These are phyloP conservation scores for Alternaria incomplexa DNA, from an alignment of 2,329 filamentous ascomycete species.

Conservation along the genomic window DNA sequence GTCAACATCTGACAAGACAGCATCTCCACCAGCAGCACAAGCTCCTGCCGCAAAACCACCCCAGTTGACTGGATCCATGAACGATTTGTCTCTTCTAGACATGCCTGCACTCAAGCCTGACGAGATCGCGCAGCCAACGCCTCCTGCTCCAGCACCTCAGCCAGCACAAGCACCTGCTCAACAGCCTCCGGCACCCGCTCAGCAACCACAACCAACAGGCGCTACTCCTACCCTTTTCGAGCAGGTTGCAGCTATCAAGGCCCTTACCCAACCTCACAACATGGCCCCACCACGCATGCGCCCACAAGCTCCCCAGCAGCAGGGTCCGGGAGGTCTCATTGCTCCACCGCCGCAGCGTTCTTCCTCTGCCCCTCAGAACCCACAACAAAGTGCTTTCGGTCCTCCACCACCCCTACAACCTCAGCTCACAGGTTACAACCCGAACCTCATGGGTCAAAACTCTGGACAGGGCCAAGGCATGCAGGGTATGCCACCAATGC, in stretches of 20 bases:
- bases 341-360: conserved; percentile 81
- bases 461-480: conserved; percentile 60
- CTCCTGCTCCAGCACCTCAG: conserved; percentile 53
- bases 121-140: conserved; percentile 49
- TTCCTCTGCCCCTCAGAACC: conserved; percentile 85
- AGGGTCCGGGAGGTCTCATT: conserved; percentile 66
- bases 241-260: conserved; percentile 47
- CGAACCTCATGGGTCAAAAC: conserved; percentile 65
- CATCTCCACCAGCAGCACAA: conserved; percentile 51
- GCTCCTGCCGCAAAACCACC: conserved; percentile 44
- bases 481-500: conserved; percentile 40
- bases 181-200: conserved; percentile 44
- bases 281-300: conserved; percentile 64
- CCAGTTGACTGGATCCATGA: conserved; percentile 68
- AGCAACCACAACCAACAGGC: conserved; percentile 54
- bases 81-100: conserved; percentile 68
- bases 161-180: conserved; percentile 47
- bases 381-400: conserved; percentile 69
- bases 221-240: conserved; percentile 46
- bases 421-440: conserved; percentile 77
- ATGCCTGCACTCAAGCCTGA: conserved; percentile 53
- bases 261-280: conserved; percentile 46
- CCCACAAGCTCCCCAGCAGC: conserved; percentile 72
- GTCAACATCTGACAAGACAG: conserved; percentile 46
- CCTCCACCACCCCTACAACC: conserved; percentile 76